Conservation (phyloP, 1,139 yeast genomes). For the Yamadazyma taylorii region DNA sequence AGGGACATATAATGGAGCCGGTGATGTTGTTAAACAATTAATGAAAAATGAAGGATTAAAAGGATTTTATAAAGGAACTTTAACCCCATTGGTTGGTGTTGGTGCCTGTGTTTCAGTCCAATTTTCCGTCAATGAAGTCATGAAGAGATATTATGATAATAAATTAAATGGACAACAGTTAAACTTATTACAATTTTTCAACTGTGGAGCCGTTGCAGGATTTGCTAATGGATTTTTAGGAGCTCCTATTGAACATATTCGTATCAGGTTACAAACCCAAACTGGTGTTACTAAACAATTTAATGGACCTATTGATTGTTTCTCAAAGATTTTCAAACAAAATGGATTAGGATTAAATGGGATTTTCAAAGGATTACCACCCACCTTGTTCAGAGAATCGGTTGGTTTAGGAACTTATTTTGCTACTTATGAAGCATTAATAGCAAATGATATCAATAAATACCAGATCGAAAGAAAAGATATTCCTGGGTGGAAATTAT, state of each 20-base stretch:
- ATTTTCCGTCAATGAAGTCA: slow-evolving; percentile 84
- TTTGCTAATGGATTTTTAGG: slow-evolving; percentile 85
- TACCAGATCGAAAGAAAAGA: slow-evolving; percentile 53
- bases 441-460: slow-evolving; percentile 56
- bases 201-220: slow-evolving; percentile 87
- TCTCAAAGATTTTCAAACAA: slow-evolving; percentile 52
- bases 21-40: slow-evolving; percentile 72
- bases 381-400: slow-evolving; percentile 80
- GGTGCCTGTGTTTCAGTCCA: slow-evolving; percentile 90
- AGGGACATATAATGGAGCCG: slow-evolving; percentile 71
- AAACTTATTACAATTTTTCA: slow-evolving; percentile 60
- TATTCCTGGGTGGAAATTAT: slow-evolving; percentile 82
- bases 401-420: slow-evolving; percentile 90
- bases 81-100: slow-evolving; percentile 82
- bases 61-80: slow-evolving; percentile 89
- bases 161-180: slow-evolving; percentile 41
- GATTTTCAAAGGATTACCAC: slow-evolving; percentile 73
- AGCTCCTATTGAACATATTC: slow-evolving; percentile 88
- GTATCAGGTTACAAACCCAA: slow-evolving; percentile 89
- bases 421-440: slow-evolving; percentile 82
- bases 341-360: slow-evolving; percentile 54
- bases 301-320: slow-evolving; percentile 80
- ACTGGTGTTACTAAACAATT: slow-evolving; percentile 49
- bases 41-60: slow-evolving; percentile 70
- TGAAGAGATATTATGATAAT: slow-evolving; percentile 72